phyloP scores from a whole-genome alignment of 2,329 filamentous ascomycete genomes.

The Lecanosticta acicola region DNA sequence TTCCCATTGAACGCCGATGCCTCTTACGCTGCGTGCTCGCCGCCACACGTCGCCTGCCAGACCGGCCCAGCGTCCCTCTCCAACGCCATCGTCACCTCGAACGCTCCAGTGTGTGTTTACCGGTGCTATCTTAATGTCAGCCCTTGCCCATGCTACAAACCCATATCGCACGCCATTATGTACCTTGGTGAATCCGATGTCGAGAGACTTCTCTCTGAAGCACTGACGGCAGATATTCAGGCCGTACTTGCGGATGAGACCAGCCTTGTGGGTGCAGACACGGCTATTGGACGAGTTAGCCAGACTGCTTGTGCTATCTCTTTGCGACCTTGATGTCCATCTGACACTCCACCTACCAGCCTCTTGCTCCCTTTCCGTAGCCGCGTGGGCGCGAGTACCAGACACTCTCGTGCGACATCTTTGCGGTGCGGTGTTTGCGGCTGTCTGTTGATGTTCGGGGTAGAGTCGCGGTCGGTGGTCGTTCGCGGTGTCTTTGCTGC shows the following conservation, averaged over 20 bases:
- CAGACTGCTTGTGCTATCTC: not conserved
- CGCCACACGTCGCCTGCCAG: slow-evolving; percentile 1
- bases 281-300: slow-evolving; percentile 48
- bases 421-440: slow-evolving; percentile 40
- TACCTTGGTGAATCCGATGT: slow-evolving; percentile 66
- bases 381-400: slow-evolving; percentile 97
- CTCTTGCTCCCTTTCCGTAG: slow-evolving; percentile 94
- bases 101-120: slow-evolving; percentile 23
- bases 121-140: slow-evolving; percentile 28
- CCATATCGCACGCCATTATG: not conserved
- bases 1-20: slow-evolving; percentile 19
- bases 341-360: slow-evolving; percentile 63
- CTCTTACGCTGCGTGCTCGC: slow-evolving; percentile 17
- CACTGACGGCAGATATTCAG: slow-evolving; percentile 74
- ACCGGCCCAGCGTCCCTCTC: slow-evolving; percentile 4
- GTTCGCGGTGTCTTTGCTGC: slow-evolving; percentile 1
- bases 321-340: not conserved
- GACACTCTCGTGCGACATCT: slow-evolving; percentile 79
- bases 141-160: not conserved
- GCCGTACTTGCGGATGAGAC: slow-evolving; percentile 99
- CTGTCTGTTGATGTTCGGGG: slow-evolving; percentile 10
- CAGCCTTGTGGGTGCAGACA: slow-evolving; percentile 89
- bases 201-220: slow-evolving; percentile 63
- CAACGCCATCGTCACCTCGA: slow-evolving; percentile 9
- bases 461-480: slow-evolving; percentile 2